Evolutionary conservation across 352 stramenopile species (phyloP).

Genomic region (Phytophthora chlamydospora): DNA sequence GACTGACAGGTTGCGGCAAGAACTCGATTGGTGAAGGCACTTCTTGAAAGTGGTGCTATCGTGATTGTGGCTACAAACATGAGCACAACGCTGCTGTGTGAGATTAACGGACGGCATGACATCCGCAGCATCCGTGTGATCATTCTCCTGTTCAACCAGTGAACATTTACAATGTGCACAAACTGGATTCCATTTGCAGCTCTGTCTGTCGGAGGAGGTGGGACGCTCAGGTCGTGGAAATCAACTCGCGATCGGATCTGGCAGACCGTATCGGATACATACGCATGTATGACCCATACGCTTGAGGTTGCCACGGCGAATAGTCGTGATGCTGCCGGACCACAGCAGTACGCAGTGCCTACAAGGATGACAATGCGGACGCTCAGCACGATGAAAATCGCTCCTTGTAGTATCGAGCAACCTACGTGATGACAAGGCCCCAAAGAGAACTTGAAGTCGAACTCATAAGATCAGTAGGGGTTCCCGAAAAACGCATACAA

Average conservation of each 20-base stretch:
- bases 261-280: constrained; percentile 88
- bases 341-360: constrained; percentile 86
- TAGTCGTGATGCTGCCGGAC: constrained; percentile 79
- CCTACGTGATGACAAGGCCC: too few species aligned
- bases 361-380: constrained; percentile 84
- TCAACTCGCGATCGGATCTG: constrained; percentile 80
- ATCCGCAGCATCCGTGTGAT: constrained; percentile 80
- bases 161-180: constrained; percentile 86
- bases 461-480: too few species aligned
- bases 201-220: constrained; percentile 58
- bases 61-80: constrained; percentile 85
- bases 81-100: constrained; percentile 70
- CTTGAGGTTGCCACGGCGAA: constrained; percentile 81
- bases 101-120: constrained; percentile 87
- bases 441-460: too few species aligned
- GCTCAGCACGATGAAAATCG: constrained; percentile 81
- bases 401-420: too few species aligned
- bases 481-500: too few species aligned
- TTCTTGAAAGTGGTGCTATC: constrained; percentile 84
- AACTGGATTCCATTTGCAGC: constrained; percentile 89
- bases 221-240: constrained; percentile 70
- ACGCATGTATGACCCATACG: constrained; percentile 89
- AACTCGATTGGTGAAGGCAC: constrained; percentile 90
- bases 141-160: constrained; percentile 86
- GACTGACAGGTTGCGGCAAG: constrained; percentile 81